A percentile compares a stretch with the other conserved stretches of the same genome.
Conservation (phyloP, 805 yeast species). For the Hanseniaspora jakobsenii region DNA sequence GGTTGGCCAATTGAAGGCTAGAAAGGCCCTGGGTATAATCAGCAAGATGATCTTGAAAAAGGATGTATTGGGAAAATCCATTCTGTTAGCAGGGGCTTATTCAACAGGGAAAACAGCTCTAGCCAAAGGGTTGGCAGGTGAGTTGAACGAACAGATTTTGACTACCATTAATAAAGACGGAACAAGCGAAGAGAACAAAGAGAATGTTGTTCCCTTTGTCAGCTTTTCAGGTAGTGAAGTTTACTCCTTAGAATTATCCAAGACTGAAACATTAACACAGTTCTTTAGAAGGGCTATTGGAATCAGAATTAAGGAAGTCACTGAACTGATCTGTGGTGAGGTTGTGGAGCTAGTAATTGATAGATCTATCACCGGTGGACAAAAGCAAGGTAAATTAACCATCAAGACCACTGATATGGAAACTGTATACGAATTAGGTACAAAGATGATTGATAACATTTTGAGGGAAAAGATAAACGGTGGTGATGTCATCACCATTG, state of each 20-base stretch:
- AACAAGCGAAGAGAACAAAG: conserved; percentile 2
- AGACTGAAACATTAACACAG: conserved; percentile 93
- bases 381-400: conserved; percentile 93
- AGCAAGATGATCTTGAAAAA: conserved; percentile 89
- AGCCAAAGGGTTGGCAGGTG: conserved; percentile 83
- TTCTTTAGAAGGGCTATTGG: conserved; percentile 95
- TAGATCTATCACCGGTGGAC: conserved; percentile 91
- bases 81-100: conserved; percentile 93
- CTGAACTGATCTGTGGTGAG: conserved; percentile 96
- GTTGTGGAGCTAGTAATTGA: conserved; percentile 94
- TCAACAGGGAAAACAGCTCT: conserved; percentile 98
- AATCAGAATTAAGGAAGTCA: conserved; percentile 87
- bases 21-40: conserved; percentile 91
- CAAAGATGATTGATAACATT: conserved; percentile 86
- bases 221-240: conserved; percentile 91
- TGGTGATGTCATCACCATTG: conserved; percentile 92
- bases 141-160: conserved; percentile 34
- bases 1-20: conserved; percentile 93
- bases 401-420: conserved; percentile 98
- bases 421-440: conserved; percentile 89
- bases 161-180: conserved; percentile 32
- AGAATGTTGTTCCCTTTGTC: conserved; percentile 67
- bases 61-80: conserved; percentile 92
- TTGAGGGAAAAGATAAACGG: conserved; percentile 91
- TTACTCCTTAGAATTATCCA: conserved; percentile 79